A percentile compares a stretch with the other conserved stretches of the same genome.
Evolutionary conservation across 1,284 basidiomycete species (phyloP).

Genomic region (Irpex sp.): DNA sequence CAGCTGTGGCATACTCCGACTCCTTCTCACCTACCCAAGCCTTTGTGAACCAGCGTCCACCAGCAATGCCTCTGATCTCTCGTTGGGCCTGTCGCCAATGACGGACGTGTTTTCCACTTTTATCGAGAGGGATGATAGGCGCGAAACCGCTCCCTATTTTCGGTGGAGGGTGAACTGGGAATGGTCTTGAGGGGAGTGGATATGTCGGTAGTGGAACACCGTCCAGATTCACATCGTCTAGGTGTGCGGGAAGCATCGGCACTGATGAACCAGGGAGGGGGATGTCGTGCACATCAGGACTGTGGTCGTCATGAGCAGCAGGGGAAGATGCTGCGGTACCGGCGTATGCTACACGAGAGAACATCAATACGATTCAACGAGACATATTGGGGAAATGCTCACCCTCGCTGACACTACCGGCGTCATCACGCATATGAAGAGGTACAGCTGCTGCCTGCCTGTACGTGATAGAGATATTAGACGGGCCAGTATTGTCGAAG

Average conservation of each 20-base stretch:
- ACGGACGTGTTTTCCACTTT: conserved; percentile 52
- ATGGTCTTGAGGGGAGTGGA: conserved; percentile 72
- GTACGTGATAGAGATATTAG: not conserved
- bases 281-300: conserved; percentile 25
- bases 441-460: conserved; percentile 21
- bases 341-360: conserved; percentile 29
- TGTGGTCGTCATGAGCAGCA: conserved; percentile 26
- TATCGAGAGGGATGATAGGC: conserved; percentile 60
- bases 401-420: conserved; percentile 44
- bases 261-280: conserved; percentile 13
- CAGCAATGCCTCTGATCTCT: conserved; percentile 74
- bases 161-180: conserved; percentile 70
- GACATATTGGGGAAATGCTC: conserved; percentile 10
- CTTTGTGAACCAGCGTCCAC: conserved; percentile 71
- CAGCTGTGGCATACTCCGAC: conserved; percentile 47
- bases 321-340: conserved; percentile 47
- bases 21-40: conserved; percentile 80
- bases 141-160: conserved; percentile 74
- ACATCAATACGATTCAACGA: conserved; percentile 1
- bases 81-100: conserved; percentile 70
- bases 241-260: conserved; percentile 20
- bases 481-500: too few relatives aligned
- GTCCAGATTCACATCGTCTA: conserved; percentile 49
- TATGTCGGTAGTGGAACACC: conserved; percentile 63
- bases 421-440: conserved; percentile 28